Base-by-base conservation (phyloP, 2,329 filamentous ascomycete genomes). In the Neonectria faginata region DNA sequence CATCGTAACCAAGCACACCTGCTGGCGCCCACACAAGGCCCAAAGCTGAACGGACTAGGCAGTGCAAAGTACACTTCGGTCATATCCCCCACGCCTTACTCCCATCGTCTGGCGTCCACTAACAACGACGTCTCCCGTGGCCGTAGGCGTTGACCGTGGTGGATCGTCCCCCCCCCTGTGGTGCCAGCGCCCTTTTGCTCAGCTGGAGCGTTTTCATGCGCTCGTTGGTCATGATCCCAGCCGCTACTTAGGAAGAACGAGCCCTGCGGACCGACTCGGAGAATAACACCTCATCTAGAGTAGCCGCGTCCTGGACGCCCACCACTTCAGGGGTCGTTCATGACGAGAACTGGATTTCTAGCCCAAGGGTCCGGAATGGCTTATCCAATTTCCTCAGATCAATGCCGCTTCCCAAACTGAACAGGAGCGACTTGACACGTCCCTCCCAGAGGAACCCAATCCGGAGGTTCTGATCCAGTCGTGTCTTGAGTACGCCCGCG, bases 361-460 rank as follows among this genome's bases (percentile, higher is more conserved):
- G 79, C 12, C 92, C 92, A 61, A 96, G 83, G 5, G 88, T 91
- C 66, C 91, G 87, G 74, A 96, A 91, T 42, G 93, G 91, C 74
- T 92, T 90, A 76, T 94, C 92, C 68, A 89, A 84, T 73, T 88
- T 89, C 74, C 88, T 89, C 74, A 96, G 84, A 76, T 97, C 94
- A 60, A 99, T 88, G 55, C 89, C 92, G 62, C 93, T 93, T 10
- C 96, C 96, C 45, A 97, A 85, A 72, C 93, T 97, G 77, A 98
- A 97, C 62, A 99, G 85, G 64, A 99, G 82, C 70, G 97, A 95
- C 82, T 98, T 97, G 64, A 97, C 88, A 59, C 94, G 87, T 2
- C 95, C 94, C 78, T 98, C 95, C 95, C 96, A 99, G 22, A 98
- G 81, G 55, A 98, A 78, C 1, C 94, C 92, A 58, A 97, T 88